These are phyloP conservation scores for Penicillium frequentans DNA, from an alignment of 2,329 filamentous ascomycete species.

Conservation along the genomic window DNA sequence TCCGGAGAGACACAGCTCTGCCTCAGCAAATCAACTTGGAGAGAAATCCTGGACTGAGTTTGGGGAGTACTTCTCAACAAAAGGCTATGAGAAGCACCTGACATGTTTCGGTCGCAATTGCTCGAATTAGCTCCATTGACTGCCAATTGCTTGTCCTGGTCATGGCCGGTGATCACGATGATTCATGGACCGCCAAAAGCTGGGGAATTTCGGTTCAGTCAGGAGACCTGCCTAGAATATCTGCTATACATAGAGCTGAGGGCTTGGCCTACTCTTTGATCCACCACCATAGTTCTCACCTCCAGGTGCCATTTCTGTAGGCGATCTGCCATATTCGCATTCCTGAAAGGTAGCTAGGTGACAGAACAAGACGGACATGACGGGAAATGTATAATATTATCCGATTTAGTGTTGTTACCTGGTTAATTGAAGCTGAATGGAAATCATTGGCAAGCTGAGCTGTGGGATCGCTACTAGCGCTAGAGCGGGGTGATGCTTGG, in stretches of 20 bases:
- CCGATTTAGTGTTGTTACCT: accelerated
- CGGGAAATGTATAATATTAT: not conserved
- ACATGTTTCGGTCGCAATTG: too few relatives aligned
- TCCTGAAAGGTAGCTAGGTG: not conserved
- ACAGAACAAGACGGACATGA: not conserved
- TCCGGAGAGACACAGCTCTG: not conserved
- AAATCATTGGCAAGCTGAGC: not conserved
- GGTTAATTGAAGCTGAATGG: not conserved
- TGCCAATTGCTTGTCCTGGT: too few relatives aligned
- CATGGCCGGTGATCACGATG: not conserved
- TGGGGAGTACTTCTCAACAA: too few relatives aligned
- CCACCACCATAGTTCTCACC: not conserved
- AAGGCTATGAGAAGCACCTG: too few relatives aligned
- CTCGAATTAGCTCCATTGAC: too few relatives aligned
- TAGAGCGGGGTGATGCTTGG: not conserved
- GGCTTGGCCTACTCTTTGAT: not conserved
- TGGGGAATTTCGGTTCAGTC: not conserved
- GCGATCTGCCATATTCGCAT: not conserved
- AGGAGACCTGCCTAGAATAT: not conserved
- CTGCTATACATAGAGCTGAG: not conserved
- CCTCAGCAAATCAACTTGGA: not conserved
- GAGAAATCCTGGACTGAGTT: not conserved
- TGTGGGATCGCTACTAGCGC: not conserved
- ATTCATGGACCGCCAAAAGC: not conserved
- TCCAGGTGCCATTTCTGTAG: not conserved